Evolutionary conservation across 306 rosid genomes (phyloP), one percentile per base, ranked within the genome.

Genomic region (Lathyrus tuberosus): DNA sequence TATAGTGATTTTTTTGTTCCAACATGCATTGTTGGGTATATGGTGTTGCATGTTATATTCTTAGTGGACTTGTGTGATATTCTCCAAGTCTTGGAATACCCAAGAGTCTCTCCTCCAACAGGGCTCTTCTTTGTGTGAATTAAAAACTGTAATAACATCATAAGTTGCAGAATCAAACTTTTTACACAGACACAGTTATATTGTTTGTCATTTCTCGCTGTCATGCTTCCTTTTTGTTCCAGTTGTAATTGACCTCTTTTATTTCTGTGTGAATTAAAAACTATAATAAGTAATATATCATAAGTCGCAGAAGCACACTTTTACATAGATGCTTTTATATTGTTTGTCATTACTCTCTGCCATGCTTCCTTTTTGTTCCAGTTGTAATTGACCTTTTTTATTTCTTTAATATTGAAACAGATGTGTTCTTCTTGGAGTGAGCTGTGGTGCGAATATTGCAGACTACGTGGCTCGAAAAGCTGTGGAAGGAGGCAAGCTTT

Each of bases 371-470:
- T 63, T 60, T 38, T 11, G 24, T 65, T 74, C 52, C 10, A 16
- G 43, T 71, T 74, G 15, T 30, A 69, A 18, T 62, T 22, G 74
- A 84, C 63, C 10, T 57, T 56, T 51, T 16, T 69, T 35, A 12
- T 54, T 54, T 64, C 35, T 40, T 60, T 35, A 20, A 52, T 37
- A 40, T 77, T 76, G 73, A 71, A 86, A 78, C 90, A 90, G 98
- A 81, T 90, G 98, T 58, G 90, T 93, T 81, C 98, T 93, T 70
- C 91, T 93, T 69, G 98, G 97, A 4, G 96, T 76, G 33, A 93
- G 97, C 78, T 88, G 94, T 78, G 98, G 98, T 73, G 97, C 96
- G 17, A 93, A 93, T 78, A 84, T 93, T 84, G 98, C 98, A 13
- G 94, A 93, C 69, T 87, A 85, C 4, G 96, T 94, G 53, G 90